Evolutionary conservation across 306 rosid species (phyloP).

Genomic region (Gleditsia sinensis): DNA sequence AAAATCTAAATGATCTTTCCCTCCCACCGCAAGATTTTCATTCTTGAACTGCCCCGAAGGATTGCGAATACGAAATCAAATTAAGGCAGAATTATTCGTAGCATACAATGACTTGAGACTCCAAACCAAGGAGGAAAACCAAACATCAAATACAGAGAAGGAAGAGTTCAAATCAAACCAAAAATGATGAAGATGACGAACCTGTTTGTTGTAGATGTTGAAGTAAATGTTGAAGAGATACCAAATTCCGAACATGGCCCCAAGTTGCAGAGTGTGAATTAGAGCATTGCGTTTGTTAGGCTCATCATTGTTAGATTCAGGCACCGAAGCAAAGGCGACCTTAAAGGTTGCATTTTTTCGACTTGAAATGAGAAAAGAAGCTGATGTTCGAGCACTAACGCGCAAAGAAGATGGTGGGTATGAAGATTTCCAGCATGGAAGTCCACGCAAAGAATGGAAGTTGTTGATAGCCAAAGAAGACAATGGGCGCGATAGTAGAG

Average conservation of each 20-base stretch:
- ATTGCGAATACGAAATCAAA: constrained; percentile 9
- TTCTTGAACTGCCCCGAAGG: background rate
- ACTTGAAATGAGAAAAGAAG: constrained; percentile 30
- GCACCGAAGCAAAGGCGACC: constrained; percentile 43
- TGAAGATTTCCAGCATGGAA: background rate
- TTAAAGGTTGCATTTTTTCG: constrained; percentile 37
- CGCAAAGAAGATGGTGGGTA: constrained; percentile 31
- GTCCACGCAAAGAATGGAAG: constrained; percentile 19
- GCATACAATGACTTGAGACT: background rate
- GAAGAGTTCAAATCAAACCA: background rate
- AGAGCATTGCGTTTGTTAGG: constrained; percentile 25
- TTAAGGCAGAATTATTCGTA: background rate
- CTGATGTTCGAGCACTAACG: constrained; percentile 22
- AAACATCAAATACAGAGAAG: background rate
- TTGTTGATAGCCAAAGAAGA: background rate
- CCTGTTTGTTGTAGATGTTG: constrained; percentile 85
- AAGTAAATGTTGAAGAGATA: constrained; percentile 73
- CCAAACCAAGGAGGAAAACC: constrained; percentile 3
- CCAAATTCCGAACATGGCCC: constrained; percentile 72
- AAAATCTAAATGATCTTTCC: background rate
- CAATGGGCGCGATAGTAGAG: background rate
- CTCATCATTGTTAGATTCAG: constrained; percentile 44
- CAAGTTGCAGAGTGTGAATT: constrained; percentile 51
- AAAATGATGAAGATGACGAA: background rate
- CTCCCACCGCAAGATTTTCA: constrained; percentile 20